Percentiles rank a stretch among this genome's conserved stretches.
These are phyloP conservation scores for Orbilia brochopaga DNA, from an alignment of 2,329 filamentous ascomycete species.

Conservation along the genomic window DNA sequence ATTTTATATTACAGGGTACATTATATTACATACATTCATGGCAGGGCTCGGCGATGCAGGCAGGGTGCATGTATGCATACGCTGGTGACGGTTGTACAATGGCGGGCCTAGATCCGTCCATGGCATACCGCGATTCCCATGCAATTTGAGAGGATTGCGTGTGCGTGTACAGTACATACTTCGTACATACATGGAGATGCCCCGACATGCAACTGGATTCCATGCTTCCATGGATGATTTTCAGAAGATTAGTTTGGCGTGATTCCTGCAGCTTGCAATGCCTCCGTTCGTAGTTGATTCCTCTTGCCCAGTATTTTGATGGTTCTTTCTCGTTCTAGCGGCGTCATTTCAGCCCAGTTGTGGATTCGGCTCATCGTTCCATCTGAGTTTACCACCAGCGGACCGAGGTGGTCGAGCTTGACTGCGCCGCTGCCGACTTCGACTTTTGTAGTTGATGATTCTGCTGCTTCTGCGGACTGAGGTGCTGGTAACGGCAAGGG, in stretches of 20 bases:
- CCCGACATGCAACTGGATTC: too few species aligned
- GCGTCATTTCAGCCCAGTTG: constrained; percentile 76
- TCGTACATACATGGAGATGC: background rate
- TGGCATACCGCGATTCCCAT: too few species aligned
- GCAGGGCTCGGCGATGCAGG: too few species aligned
- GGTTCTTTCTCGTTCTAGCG: constrained; percentile 71
- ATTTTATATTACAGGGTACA: constrained; percentile 56
- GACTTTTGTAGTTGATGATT: constrained; percentile 25
- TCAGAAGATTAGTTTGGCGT: constrained; percentile 12
- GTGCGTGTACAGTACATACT: too few species aligned
- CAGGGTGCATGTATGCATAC: too few species aligned
- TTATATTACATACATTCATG: background rate
- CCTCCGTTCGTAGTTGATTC: constrained; percentile 68
- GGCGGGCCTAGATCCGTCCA: too few species aligned
- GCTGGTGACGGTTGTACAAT: too few species aligned
- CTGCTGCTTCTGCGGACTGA: constrained; percentile 14
- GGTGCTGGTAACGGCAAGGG: constrained; percentile 31
- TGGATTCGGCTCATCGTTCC: constrained; percentile 73
- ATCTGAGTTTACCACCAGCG: constrained; percentile 75
- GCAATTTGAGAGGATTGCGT: too few species aligned
- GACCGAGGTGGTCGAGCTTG: constrained; percentile 72
- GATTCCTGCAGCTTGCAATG: constrained; percentile 27
- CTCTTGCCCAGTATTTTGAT: constrained; percentile 71
- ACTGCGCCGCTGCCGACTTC: constrained; percentile 31
- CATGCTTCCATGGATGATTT: background rate